A percentile compares a stretch with the other conserved stretches of the same genome.
These are phyloP conservation scores for Filosporella fistucella DNA, from an alignment of 495 filamentous ascomycete genomes.

Conservation along the genomic window DNA sequence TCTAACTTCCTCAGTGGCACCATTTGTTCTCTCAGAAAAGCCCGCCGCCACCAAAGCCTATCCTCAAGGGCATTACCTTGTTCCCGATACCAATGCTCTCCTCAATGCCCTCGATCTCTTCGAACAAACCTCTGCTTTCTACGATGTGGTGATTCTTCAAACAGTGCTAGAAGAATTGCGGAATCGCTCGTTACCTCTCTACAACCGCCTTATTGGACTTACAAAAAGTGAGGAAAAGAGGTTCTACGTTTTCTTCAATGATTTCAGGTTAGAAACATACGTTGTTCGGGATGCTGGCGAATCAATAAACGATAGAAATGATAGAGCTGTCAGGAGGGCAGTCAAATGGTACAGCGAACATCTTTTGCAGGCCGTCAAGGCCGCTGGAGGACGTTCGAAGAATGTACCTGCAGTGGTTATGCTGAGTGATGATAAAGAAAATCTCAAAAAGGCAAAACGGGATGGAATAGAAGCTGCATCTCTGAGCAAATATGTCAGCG, in stretches of 20 bases:
- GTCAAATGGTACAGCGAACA: slow-evolving; percentile 88
- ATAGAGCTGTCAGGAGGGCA: slow-evolving; percentile 81
- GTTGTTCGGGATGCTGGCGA: slow-evolving; percentile 70
- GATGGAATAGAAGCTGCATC: slow-evolving; percentile 66
- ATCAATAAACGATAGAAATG: slow-evolving; percentile 94
- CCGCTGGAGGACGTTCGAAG: slow-evolving; percentile 48
- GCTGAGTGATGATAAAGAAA: slow-evolving; percentile 88
- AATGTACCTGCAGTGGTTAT: slow-evolving; percentile 77
- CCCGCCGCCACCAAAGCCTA: slow-evolving; percentile 79
- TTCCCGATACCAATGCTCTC: slow-evolving; percentile 95
- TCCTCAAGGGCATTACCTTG: slow-evolving; percentile 86
- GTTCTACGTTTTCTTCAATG: slow-evolving; percentile 99
- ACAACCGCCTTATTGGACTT: slow-evolving; percentile 84
- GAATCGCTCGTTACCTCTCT: slow-evolving; percentile 89
- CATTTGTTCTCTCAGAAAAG: slow-evolving; percentile 81
- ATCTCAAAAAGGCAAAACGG: slow-evolving; percentile 72
- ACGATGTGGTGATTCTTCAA: slow-evolving; percentile 92
- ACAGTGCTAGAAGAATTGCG: slow-evolving; percentile 93
- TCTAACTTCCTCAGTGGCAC: slow-evolving; percentile 47
- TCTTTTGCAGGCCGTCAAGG: slow-evolving; percentile 53
- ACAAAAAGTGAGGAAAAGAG: slow-evolving; percentile 94
- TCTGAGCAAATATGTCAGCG: slow-evolving; percentile 73
- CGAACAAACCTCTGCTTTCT: slow-evolving; percentile 85
- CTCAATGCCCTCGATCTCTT: slow-evolving; percentile 95
- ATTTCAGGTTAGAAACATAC: slow-evolving; percentile 91